Evolutionary conservation across 73 alveolate genomes (phyloP).

Genomic region (Tetrahymena thermophila): DNA sequence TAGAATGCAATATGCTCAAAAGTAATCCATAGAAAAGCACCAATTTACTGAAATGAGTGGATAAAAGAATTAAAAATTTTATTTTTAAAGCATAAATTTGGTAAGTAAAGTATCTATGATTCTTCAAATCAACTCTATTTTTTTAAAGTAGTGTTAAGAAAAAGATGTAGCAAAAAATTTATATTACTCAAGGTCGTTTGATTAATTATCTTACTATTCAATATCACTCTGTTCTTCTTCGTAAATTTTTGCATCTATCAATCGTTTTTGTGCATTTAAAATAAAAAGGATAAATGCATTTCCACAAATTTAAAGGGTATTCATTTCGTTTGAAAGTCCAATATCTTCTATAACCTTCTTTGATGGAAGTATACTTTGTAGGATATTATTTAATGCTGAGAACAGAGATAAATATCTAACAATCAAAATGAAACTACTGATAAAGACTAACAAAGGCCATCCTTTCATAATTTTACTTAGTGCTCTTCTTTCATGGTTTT

Average conservation of each 20-base stretch:
- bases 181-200: neutral
- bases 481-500: neutral
- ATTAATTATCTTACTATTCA: neutral
- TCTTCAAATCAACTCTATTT: neutral
- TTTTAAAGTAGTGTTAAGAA: neutral
- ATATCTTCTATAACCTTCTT: neutral
- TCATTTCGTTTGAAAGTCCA: neutral
- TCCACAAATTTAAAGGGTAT: neutral
- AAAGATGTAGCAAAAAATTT: neutral
- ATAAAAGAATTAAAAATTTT: neutral
- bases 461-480: neutral
- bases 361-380: neutral
- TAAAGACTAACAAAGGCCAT: neutral
- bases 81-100: neutral
- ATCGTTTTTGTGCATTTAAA: neutral
- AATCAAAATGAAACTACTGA: neutral
- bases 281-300: neutral
- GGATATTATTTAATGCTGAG: neutral
- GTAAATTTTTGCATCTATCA: neutral
- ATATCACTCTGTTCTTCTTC: neutral
- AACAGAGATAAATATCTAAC: neutral
- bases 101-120: neutral
- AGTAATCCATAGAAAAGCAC: neutral
- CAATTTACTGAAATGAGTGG: neutral
- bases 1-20: neutral